A percentile compares a stretch with the other conserved stretches of the same genome.
Evolutionary conservation across 139 green algal species (phyloP).

Genomic region (Gonium pectorale): DNA sequence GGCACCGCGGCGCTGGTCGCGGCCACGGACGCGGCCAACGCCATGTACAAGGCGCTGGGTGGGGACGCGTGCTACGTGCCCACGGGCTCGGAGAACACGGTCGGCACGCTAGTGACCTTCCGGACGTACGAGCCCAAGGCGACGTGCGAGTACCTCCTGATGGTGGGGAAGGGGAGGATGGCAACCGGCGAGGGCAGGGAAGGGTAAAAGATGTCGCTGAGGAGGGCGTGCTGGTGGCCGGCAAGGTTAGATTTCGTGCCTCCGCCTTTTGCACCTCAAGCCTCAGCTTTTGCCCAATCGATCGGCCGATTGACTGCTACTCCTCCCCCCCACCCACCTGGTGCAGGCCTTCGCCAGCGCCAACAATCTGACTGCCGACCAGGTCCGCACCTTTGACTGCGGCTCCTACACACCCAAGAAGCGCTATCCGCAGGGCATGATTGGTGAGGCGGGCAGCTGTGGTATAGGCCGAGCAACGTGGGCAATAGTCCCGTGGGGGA

Average conservation of each 20-base stretch:
- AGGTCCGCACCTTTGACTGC: conserved; percentile 24
- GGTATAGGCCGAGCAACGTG: no score
- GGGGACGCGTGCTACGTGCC: conserved; percentile 36
- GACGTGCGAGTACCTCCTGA: conserved; percentile 31
- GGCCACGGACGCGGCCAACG: background rate
- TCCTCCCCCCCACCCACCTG: background rate
- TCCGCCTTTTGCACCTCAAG: background rate
- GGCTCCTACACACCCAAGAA: conserved; percentile 8
- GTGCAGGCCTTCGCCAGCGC: conserved; percentile 11
- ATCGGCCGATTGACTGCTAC: no score
- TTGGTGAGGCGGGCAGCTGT: conserved; percentile 3
- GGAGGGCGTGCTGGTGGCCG: background rate
- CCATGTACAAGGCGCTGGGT: conserved; percentile 26
- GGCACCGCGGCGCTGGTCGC: background rate
- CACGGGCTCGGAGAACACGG: conserved; percentile 1
- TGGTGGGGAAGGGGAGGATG: background rate
- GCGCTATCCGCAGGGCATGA: background rate
- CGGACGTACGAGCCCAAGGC: background rate
- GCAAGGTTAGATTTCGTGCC: background rate
- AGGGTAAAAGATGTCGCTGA: background rate
- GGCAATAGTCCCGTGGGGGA: no score
- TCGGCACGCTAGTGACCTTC: conserved; percentile 15
- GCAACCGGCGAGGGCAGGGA: no score
- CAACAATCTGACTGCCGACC: conserved; percentile 36
- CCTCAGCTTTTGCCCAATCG: no score